Conservation (phyloP, 768 basidiomycete genomes). For the Leucosporidium scottii region DNA sequence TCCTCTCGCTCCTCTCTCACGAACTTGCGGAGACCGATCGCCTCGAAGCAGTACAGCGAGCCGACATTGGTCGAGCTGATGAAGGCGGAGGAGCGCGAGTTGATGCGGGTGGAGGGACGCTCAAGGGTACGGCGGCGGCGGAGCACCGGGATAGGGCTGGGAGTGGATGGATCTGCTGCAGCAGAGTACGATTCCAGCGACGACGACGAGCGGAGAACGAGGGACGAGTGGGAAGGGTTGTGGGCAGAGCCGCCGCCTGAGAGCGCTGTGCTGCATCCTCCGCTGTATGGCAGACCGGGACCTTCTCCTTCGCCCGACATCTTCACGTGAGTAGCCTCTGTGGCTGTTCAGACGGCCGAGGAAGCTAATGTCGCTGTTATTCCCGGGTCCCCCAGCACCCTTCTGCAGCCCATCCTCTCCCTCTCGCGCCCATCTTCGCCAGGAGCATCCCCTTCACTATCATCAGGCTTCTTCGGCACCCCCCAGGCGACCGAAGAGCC, state of each 20-base stretch:
- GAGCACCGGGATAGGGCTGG: background rate
- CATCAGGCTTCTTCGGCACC: background rate
- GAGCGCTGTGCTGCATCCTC: conserved; percentile 16
- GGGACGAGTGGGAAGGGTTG: background rate
- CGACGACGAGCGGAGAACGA: background rate
- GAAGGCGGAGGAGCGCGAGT: background rate
- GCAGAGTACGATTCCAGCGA: background rate
- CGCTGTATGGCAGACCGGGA: conserved; percentile 15
- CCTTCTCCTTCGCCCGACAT: conserved; percentile 14
- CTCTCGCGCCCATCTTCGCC: conserved; percentile 19
- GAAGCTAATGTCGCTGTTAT: background rate
- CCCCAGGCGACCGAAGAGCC: background rate
- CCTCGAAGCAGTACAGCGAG: background rate
- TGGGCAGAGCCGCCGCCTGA: background rate
- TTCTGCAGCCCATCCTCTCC: conserved; percentile 25
- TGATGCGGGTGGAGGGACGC: too few relatives aligned
- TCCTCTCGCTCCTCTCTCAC: too few relatives aligned
- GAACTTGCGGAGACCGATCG: too few relatives aligned
- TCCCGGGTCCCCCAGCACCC: conserved; percentile 3
- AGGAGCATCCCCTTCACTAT: background rate
- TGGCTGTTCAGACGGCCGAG: too few relatives aligned
- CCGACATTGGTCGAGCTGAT: conserved; percentile 1
- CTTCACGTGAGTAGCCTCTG: conserved; percentile 12
- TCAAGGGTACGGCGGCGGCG: background rate
- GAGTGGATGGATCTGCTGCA: background rate